Conservation (phyloP, 345 rosid species). For the Citropsis articulata region DNA sequence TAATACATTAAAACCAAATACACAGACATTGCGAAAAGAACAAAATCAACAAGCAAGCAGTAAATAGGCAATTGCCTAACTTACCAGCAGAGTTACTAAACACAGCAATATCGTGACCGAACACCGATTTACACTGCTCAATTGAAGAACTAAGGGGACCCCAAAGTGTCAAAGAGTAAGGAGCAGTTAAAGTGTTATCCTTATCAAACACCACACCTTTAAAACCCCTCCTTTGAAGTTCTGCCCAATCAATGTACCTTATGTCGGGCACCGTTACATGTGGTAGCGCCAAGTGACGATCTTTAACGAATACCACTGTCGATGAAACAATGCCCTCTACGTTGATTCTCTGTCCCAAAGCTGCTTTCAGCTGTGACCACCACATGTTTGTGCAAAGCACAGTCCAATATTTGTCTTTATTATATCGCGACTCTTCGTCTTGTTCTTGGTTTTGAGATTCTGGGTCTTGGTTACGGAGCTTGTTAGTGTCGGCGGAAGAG, state of each 20-base stretch:
- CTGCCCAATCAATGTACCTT: conserved; percentile 79
- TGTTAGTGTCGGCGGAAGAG: conserved; percentile 29
- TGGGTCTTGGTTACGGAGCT: conserved; percentile 29
- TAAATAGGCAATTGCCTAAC: conserved; percentile 1
- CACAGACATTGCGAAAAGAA: neutral
- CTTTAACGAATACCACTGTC: conserved; percentile 44
- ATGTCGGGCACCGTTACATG: conserved; percentile 74
- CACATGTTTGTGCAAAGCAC: conserved; percentile 75
- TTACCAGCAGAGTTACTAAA: conserved; percentile 97
- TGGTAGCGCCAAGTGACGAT: conserved; percentile 74
- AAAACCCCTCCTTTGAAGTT: conserved; percentile 73
- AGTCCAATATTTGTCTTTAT: neutral
- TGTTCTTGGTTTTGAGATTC: conserved; percentile 28
- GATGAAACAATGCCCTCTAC: conserved; percentile 80
- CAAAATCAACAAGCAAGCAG: conserved; percentile 1
- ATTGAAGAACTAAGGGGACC: conserved; percentile 59
- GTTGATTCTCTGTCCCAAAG: conserved; percentile 84
- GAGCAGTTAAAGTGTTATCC: conserved; percentile 91
- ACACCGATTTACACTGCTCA: conserved; percentile 71
- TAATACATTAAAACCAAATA: conserved; percentile 25
- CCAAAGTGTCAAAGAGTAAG: conserved; percentile 79
- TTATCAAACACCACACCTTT: conserved; percentile 94
- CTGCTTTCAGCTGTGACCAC: conserved; percentile 92
- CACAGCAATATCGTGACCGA: conserved; percentile 78
- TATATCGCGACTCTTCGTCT: conserved; percentile 14